Evolutionary conservation across 257 asterid species (phyloP).

Genomic region (Orobanche coerulescens): DNA sequence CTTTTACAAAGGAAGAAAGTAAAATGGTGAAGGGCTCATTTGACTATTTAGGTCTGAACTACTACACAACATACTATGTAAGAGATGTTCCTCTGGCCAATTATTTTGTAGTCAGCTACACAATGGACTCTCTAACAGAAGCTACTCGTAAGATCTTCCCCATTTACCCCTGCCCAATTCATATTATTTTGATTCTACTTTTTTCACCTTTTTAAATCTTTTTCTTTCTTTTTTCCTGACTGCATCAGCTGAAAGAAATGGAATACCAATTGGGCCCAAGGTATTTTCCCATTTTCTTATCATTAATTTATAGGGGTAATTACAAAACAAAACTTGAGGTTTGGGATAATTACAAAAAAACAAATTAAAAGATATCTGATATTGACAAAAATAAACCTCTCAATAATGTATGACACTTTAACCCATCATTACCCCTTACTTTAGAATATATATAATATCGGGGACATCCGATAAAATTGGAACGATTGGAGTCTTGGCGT

Average conservation of each 20-base stretch:
- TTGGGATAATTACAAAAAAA: too few species aligned
- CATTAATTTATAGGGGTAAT: too few species aligned
- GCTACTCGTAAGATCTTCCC: slow-evolving; percentile 7
- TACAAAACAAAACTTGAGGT: too few species aligned
- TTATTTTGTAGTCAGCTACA: background rate
- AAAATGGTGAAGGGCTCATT: slow-evolving; percentile 21
- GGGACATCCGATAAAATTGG: too few species aligned
- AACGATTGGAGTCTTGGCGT: too few species aligned
- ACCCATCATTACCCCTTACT: too few species aligned
- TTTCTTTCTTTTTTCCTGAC: too few species aligned
- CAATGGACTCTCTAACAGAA: slow-evolving; percentile 14
- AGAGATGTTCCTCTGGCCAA: slow-evolving; percentile 4
- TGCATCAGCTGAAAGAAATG: slow-evolving; percentile 16
- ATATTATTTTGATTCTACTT: background rate
- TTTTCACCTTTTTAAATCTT: background rate
- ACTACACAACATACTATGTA: slow-evolving; percentile 19
- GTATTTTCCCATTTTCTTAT: too few species aligned
- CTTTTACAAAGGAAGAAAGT: slow-evolving; percentile 14
- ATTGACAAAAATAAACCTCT: too few species aligned
- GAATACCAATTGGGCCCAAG: slow-evolving; percentile 20
- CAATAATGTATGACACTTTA: too few species aligned
- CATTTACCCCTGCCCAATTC: background rate
- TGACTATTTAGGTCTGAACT: slow-evolving; percentile 20
- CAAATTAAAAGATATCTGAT: too few species aligned
- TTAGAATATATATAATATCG: too few species aligned